Conservation (phyloP, 768 basidiomycete genomes). For the Cyclocybe aegerita region DNA sequence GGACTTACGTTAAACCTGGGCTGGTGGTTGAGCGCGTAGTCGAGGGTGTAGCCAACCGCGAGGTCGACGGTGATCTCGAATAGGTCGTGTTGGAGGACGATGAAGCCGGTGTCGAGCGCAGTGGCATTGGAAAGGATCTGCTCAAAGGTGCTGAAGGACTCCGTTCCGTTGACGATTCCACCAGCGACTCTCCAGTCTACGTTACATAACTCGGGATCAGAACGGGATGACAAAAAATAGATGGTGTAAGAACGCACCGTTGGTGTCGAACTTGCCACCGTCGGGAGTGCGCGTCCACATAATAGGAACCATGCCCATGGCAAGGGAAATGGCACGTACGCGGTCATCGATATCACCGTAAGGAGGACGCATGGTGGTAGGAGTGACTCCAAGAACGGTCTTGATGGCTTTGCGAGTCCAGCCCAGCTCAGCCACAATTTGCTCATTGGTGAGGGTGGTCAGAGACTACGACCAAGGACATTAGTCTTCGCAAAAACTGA, state of each 20-base stretch:
- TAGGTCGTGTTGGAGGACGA: slow-evolving; percentile 88
- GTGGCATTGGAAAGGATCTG: slow-evolving; percentile 71
- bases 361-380: slow-evolving; percentile 77
- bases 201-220: neutral
- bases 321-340: slow-evolving; percentile 84
- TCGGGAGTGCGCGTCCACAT: slow-evolving; percentile 78
- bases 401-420: slow-evolving; percentile 90
- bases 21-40: slow-evolving; percentile 64
- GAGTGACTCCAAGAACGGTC: slow-evolving; percentile 70
- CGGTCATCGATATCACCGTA: slow-evolving; percentile 90
- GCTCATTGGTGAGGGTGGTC: slow-evolving; percentile 71
- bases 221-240: neutral
- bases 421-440: slow-evolving; percentile 92
- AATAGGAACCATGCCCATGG: slow-evolving; percentile 90
- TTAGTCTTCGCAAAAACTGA: neutral
- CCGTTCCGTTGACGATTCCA: slow-evolving; percentile 60
- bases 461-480: slow-evolving; percentile 41
- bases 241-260: slow-evolving; percentile 41
- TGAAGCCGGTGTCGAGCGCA: slow-evolving; percentile 65
- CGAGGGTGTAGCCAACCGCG: slow-evolving; percentile 83
- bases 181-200: slow-evolving; percentile 89
- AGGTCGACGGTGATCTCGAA: slow-evolving; percentile 85
- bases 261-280: slow-evolving; percentile 66
- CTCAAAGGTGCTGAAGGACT: slow-evolving; percentile 69
- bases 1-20: slow-evolving; percentile 62